These are phyloP conservation scores for Medicago arabica DNA, from an alignment of 306 rosid species.

Conservation along the genomic window DNA sequence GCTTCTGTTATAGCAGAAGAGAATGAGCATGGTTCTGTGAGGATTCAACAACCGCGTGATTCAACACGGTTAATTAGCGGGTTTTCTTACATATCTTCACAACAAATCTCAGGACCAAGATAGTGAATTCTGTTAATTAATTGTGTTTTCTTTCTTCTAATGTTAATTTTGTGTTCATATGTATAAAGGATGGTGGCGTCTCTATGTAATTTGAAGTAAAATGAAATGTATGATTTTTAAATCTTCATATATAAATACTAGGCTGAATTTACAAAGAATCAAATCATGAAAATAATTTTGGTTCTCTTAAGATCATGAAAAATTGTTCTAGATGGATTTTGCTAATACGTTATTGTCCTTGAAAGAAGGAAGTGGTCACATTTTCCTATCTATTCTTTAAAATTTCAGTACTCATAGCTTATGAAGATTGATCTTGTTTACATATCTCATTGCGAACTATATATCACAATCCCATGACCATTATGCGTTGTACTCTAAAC, in stretches of 20 bases:
- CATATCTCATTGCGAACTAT: background rate
- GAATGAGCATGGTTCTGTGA: conserved; percentile 36
- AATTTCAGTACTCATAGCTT: too few relatives aligned
- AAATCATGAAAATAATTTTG: too few relatives aligned
- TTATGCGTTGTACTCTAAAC: background rate
- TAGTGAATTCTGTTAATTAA: conserved; percentile 37
- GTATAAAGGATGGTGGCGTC: background rate
- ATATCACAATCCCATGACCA: background rate
- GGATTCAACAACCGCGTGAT: conserved; percentile 41
- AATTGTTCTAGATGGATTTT: too few relatives aligned
- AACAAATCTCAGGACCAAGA: conserved; percentile 90
- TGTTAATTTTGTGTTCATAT: conserved; percentile 34
- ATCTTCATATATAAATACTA: background rate
- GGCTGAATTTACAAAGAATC: background rate
- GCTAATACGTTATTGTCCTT: too few relatives aligned
- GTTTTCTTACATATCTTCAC: conserved; percentile 77
- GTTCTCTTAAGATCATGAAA: too few relatives aligned
- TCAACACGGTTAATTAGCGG: conserved; percentile 20
- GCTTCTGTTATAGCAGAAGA: conserved; percentile 71
- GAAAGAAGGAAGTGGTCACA: too few relatives aligned
- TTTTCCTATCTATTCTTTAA: too few relatives aligned
- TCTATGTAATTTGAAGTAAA: conserved; percentile 20
- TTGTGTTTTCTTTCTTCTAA: background rate
- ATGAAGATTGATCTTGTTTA: too few relatives aligned
- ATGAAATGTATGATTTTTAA: background rate